Evolutionary conservation across 106 monocot genomes (phyloP), one percentile per base, ranked within the genome.

Genomic region (Chionographis japonica): DNA sequence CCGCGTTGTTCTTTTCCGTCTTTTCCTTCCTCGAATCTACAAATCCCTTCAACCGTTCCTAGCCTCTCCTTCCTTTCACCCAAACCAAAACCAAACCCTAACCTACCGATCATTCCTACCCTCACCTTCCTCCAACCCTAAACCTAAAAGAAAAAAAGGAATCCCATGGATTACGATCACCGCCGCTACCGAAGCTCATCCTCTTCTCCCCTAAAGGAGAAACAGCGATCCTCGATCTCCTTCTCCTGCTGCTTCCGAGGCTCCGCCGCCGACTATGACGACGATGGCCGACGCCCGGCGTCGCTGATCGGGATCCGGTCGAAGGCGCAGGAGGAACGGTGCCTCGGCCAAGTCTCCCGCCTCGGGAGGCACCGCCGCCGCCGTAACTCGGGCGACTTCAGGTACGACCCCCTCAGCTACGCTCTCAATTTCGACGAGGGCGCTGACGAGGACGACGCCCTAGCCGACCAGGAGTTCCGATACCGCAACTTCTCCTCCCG

Each of bases 331-430:
- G 86, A 75, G 53, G 75, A 75, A 2, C 58, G 64, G 71, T 81
- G 77, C 67, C 54, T 58, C 13, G 50, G 67, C 37, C 41, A 63
- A 4, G 61, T 73, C 18, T 56, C 70, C 8, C 63, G 73, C 36
- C 60, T 66, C 58, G 69, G 63, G 40, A 54, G 43, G 15, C 66
- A 40, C 57, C 62, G 39, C 38, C 75, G 64, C 4, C 54, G 59
- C 1, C 53, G 64, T 60, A 56, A 50, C 50, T 52, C 55, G 40
- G 78, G 78, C 35, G 86, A 82, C 39, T 86, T 86, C 71, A 35
- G 72, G 66, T 86, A 86, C 78, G 86, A 86, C 61, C 81, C 86
- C 13, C 70, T 82, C 43, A 82, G 82, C 56, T 86, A 86, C 78
- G 81, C 86, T 20, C 86, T 82, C 61, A 86, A 82, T 61, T 86